These are phyloP conservation scores for Microstegium vimineum DNA, from an alignment of 176 grass and related monocot genomes.

Conservation along the genomic window DNA sequence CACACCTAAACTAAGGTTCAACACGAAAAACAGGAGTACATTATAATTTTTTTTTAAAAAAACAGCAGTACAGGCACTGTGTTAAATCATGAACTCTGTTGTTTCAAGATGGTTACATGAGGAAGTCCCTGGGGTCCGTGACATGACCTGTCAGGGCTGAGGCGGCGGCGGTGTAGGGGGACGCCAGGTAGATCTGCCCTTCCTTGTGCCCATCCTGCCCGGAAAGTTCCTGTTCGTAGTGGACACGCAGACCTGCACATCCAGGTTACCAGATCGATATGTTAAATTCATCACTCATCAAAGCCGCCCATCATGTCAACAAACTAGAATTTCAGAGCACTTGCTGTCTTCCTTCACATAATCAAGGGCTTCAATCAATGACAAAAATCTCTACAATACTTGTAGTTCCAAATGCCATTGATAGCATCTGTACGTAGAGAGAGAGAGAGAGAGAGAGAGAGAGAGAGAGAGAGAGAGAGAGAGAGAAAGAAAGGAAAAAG, in stretches of 20 bases:
- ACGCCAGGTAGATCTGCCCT: conserved; percentile 93
- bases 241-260: conserved; percentile 76
- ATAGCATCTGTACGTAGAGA: background rate
- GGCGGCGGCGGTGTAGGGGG: conserved; percentile 68
- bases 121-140: conserved; percentile 88
- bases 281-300: background rate
- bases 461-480: too few species aligned
- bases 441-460: too few species aligned
- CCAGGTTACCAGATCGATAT: background rate
- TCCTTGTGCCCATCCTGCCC: conserved; percentile 95
- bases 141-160: conserved; percentile 82
- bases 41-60: background rate
- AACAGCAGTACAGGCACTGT: background rate
- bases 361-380: background rate
- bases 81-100: background rate
- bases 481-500: background rate
- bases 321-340: background rate
- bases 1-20: conserved; percentile 16
- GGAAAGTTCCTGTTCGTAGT: conserved; percentile 98
- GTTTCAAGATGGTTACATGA: conserved; percentile 8
- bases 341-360: background rate
- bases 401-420: background rate
- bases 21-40: background rate
- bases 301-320: background rate
- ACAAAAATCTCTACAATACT: background rate